Base-by-base conservation (phyloP, 257 asterid species). In the Salvia splendens region DNA sequence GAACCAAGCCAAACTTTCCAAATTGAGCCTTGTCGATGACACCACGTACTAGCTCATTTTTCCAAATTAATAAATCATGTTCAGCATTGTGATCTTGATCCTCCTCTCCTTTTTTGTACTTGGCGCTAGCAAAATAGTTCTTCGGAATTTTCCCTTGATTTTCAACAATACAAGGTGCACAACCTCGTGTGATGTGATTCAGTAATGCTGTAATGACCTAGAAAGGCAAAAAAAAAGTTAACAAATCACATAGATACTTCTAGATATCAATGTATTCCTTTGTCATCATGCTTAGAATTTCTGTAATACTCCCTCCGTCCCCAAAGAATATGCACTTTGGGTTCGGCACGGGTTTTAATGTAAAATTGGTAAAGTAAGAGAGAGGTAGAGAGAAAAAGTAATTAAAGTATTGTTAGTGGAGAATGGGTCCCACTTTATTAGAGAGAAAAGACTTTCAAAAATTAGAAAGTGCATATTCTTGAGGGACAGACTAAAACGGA, bases 1-100 rank as follows among this genome's bases (percentile, higher is more conserved):
- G 99, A 35, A 91, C 99, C 83, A 94, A 80, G 60, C 99, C 99
- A 82, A 80, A 94, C 74, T 88, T 88, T 56, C 96, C 99, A 82
- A 94, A 94, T 82, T 94, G 99, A 52, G 99, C 96, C 82, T 94
- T 94, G 86, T 94, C 99, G 36, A 94, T 83, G 72, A 94, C 95
- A 82, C 99, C 99, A 73, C 86, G 89, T 38, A 94, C 95, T 28
- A 88, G 88, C 82, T 94, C 97, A 79, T 94, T 94, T 75, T 85
- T 94, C 95, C 95, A 82, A 79, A 94, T 73, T 49, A 94, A 78
- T n/a, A 94, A 78, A 71, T 80, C 84, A 69, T 85, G 93, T 70
- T 93, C 97, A 68, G 92, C 88, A 49, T 83, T 90, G 55, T 83
- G 89, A 49, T 85, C 90, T 75, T 72, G 85, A 58, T 84, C 88